phyloP scores from a whole-genome alignment of 306 rosid species.

The Pterocarpus macrocarpus region DNA sequence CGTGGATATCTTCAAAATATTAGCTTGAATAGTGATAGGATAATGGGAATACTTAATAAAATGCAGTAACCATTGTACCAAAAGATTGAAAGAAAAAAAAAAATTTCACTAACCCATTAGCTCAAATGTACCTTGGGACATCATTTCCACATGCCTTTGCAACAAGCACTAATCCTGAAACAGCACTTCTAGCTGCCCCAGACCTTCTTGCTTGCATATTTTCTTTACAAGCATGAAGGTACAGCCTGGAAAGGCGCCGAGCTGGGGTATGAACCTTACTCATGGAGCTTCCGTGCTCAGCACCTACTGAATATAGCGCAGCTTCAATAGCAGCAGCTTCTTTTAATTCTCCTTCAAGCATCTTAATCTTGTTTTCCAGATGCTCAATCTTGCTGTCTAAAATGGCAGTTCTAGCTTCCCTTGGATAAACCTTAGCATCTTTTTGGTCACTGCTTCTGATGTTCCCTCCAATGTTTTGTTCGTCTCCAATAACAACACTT shows the following conservation, averaged over 20 bases:
- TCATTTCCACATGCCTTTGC: constrained; percentile 99
- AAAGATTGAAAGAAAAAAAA: constrained; percentile 37
- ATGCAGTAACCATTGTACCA: constrained; percentile 25
- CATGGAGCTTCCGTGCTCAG: constrained; percentile 99
- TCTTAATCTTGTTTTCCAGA: constrained; percentile 78
- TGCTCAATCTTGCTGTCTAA: constrained; percentile 76
- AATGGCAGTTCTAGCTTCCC: constrained; percentile 68
- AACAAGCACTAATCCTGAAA: constrained; percentile 91
- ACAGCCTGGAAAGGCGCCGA: constrained; percentile 90
- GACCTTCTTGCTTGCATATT: constrained; percentile 66
- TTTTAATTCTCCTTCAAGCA: constrained; percentile 94
- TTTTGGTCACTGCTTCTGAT: constrained; percentile 63
- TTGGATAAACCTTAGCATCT: constrained; percentile 79
- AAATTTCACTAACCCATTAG: constrained; percentile 30
- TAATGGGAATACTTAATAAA: constrained; percentile 1
- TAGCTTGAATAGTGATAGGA: constrained; percentile 30
- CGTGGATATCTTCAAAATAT: constrained; percentile 32
- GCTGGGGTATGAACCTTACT: constrained; percentile 99
- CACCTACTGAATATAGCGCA: constrained; percentile 87
- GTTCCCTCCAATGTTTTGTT: constrained; percentile 56
- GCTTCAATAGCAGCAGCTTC: constrained; percentile 96
- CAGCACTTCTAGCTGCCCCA: constrained; percentile 89
- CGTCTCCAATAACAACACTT: constrained; percentile 59
- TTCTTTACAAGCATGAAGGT: constrained; percentile 89
- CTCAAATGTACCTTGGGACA: constrained; percentile 79